Percentiles rank a stretch among this genome's conserved stretches.
Conservation (phyloP, 2,329 filamentous ascomycete genomes). For the Onygenales sp. region DNA sequence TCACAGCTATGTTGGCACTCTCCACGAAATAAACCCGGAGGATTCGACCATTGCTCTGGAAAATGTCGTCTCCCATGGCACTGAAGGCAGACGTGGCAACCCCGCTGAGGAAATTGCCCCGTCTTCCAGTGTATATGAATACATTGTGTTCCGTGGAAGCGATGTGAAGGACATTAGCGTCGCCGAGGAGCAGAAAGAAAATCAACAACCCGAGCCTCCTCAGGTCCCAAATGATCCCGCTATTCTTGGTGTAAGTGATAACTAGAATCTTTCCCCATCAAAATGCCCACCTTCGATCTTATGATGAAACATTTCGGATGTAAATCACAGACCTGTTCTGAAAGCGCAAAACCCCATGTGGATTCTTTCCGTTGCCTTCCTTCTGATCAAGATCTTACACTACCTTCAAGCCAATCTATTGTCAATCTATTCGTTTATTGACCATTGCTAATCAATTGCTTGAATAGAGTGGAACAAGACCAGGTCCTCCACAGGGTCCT, state of each 20-base stretch:
- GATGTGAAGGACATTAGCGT: conserved; percentile 98
- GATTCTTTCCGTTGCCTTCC: conserved; percentile 99
- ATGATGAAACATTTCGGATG: conserved; percentile 99
- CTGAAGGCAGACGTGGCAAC: conserved; percentile 74
- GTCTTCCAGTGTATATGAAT: conserved; percentile 87
- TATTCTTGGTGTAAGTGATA: conserved; percentile 82
- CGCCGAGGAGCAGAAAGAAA: conserved; percentile 65
- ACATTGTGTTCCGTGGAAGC: conserved; percentile 95
- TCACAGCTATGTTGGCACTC: conserved; percentile 79
- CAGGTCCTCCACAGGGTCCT: conserved; percentile 30
- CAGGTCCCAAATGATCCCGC: conserved; percentile 88
- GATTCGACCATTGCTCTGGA: conserved; percentile 94
- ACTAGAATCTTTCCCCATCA: conserved; percentile 3
- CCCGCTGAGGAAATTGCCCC: conserved; percentile 73
- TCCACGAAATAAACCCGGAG: conserved; percentile 97
- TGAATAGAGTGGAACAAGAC: conserved; percentile 34
- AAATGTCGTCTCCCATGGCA: conserved; percentile 89
- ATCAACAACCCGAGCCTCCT: conserved; percentile 64
- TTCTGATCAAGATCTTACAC: conserved; percentile 60
- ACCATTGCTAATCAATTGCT: conserved; percentile 5
- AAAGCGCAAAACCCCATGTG: conserved; percentile 88
- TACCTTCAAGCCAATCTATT: background rate
- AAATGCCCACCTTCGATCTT: conserved; percentile 24
- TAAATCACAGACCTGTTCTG: conserved; percentile 72
- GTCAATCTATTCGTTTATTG: background rate